Percentiles rank a stretch among this genome's conserved stretches.
Conservation (phyloP, 345 rosid species). For the Raphanus sativus region DNA sequence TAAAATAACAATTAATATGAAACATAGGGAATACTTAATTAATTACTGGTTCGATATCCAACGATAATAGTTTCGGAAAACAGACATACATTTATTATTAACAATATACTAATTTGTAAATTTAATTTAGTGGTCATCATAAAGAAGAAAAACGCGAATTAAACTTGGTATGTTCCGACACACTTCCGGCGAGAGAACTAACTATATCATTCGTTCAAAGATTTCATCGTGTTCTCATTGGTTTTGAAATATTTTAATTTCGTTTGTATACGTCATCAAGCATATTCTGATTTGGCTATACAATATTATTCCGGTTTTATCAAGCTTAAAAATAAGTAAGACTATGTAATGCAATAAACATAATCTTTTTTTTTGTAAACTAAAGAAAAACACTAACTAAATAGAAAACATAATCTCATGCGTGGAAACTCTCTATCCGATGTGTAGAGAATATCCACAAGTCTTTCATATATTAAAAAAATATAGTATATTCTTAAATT, state of each 20-base stretch:
- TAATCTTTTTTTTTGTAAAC: background rate
- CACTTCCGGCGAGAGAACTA: conserved; percentile 30
- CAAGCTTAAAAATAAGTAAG: background rate
- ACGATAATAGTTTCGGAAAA: conserved; percentile 7
- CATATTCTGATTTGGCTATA: background rate
- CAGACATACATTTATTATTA: conserved; percentile 13
- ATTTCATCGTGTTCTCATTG: conserved; percentile 28
- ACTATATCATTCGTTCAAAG: conserved; percentile 27
- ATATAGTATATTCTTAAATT: background rate
- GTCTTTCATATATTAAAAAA: background rate
- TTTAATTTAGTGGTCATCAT: conserved; percentile 15
- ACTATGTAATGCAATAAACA: background rate
- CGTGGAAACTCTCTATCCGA: background rate
- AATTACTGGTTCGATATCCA: background rate
- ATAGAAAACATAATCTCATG: no score
- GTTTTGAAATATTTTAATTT: background rate
- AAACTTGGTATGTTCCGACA: conserved; percentile 27
- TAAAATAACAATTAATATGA: no score
- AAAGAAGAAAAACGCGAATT: background rate
- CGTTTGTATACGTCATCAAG: conserved; percentile 17
- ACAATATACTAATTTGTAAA: background rate
- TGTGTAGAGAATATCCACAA: background rate
- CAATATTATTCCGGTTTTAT: background rate
- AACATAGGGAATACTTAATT: background rate
- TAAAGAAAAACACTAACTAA: no score